Conservation (phyloP, 805 yeast species). For the Komagataella phaffii region DNA sequence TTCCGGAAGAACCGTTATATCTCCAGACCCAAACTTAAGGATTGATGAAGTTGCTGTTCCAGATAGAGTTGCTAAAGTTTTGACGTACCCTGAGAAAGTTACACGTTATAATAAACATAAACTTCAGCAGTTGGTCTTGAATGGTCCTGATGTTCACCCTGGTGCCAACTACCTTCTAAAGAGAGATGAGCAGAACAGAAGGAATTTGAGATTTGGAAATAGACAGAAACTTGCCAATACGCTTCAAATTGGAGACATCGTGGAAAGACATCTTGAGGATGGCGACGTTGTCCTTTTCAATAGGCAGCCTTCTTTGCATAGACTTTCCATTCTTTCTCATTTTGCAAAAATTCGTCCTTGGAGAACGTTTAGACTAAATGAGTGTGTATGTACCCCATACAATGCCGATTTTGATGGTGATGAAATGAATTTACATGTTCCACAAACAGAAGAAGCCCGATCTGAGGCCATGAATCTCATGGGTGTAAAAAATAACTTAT, state of each 20-base stretch:
- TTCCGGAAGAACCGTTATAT: slow-evolving; percentile 95
- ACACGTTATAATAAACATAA: slow-evolving; percentile 77
- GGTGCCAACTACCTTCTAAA: slow-evolving; percentile 91
- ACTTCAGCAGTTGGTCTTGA: slow-evolving; percentile 56
- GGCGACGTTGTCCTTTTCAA: slow-evolving; percentile 94
- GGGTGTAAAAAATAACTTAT: slow-evolving; percentile 93
- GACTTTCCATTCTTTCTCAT: slow-evolving; percentile 88
- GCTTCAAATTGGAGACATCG: slow-evolving; percentile 78
- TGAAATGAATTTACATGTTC: slow-evolving; percentile 97
- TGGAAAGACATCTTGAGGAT: slow-evolving; percentile 94
- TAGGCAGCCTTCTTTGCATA: slow-evolving; percentile 95
- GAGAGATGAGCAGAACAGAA: slow-evolving; percentile 71
- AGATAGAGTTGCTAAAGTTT: slow-evolving; percentile 86
- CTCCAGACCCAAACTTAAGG: slow-evolving; percentile 92
- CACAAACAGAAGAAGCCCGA: slow-evolving; percentile 97
- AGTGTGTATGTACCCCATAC: slow-evolving; percentile 98
- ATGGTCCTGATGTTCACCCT: slow-evolving; percentile 85
- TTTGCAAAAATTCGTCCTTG: slow-evolving; percentile 94
- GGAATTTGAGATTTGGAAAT: slow-evolving; percentile 85
- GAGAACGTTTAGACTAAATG: slow-evolving; percentile 94
- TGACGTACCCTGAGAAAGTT: slow-evolving; percentile 92
- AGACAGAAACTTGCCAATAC: slow-evolving; percentile 62
- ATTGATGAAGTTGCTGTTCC: slow-evolving; percentile 99
- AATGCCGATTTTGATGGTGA: slow-evolving; percentile 99
- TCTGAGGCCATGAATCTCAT: slow-evolving; percentile 97